A percentile compares a stretch with the other conserved stretches of the same genome.
phyloP scores from a whole-genome alignment of 2,329 filamentous ascomycete genomes.

The Cercospora zeina region DNA sequence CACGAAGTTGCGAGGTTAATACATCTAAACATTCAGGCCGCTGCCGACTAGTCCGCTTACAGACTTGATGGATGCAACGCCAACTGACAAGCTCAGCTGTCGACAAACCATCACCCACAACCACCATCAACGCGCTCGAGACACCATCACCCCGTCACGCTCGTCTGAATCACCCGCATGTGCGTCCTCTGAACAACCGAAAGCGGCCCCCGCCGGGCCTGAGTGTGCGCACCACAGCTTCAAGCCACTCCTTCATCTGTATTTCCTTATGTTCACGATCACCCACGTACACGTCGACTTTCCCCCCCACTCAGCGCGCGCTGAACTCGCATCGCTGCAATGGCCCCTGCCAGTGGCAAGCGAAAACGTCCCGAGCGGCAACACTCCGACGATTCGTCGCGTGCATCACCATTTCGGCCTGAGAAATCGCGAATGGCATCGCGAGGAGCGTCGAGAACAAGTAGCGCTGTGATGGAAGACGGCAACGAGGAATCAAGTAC shows the following conservation, averaged over 20 bases:
- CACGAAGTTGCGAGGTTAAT: too few species aligned
- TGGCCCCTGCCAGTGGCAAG: slow-evolving; percentile 48
- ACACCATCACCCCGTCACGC: background rate
- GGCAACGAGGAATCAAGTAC: slow-evolving; percentile 19
- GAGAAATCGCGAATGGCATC: slow-evolving; percentile 54
- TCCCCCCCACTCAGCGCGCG: background rate
- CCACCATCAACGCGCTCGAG: background rate
- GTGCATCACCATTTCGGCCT: slow-evolving; percentile 55
- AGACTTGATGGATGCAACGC: background rate
- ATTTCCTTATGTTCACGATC: slow-evolving; percentile 12
- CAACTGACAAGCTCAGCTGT: background rate
- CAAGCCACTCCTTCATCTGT: slow-evolving; percentile 9
- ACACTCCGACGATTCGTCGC: slow-evolving; percentile 45
- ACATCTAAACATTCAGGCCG: too few species aligned
- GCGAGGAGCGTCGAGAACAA: slow-evolving; percentile 44
- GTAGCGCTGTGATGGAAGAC: slow-evolving; percentile 22
- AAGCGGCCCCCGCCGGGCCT: slow-evolving; percentile 15
- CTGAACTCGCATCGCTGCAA: slow-evolving; percentile 13
- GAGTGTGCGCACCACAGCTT: background rate
- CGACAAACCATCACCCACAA: background rate
- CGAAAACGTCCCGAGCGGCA: slow-evolving; percentile 56
- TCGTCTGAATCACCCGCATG: background rate
- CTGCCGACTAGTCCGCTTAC: slow-evolving; percentile 3
- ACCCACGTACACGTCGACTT: background rate
- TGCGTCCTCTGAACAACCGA: slow-evolving; percentile 3